These are phyloP conservation scores for Raffaelea arxii DNA, from an alignment of 2,329 filamentous ascomycete genomes.

Conservation along the genomic window DNA sequence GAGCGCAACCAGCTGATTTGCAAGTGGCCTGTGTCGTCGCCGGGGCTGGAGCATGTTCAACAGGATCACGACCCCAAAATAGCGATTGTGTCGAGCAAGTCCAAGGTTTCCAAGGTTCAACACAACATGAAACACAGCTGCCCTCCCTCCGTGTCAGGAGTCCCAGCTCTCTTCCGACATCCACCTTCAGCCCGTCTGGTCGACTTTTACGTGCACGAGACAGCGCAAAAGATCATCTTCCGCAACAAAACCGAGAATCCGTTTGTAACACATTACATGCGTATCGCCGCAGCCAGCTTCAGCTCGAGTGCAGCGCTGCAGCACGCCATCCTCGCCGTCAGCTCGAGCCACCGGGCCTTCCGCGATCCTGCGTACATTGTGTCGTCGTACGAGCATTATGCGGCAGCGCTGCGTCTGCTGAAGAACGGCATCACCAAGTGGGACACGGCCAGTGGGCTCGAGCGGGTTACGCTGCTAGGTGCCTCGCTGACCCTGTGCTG, in stretches of 20 bases:
- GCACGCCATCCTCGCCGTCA: background rate
- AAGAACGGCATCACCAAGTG: background rate
- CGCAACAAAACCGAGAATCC: background rate
- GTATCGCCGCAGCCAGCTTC: background rate
- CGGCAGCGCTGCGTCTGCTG: background rate
- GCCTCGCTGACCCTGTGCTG: background rate
- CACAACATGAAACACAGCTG: background rate
- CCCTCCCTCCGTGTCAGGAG: background rate
- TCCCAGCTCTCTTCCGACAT: background rate
- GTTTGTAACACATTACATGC: background rate
- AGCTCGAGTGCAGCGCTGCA: background rate
- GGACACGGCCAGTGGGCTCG: background rate
- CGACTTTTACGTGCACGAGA: background rate
- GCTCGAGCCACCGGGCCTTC: background rate
- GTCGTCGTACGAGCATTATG: background rate
- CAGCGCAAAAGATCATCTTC: background rate
- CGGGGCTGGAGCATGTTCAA: background rate
- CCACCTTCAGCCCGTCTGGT: background rate
- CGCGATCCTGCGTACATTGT: background rate
- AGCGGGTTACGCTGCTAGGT: background rate
- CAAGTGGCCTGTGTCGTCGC: background rate
- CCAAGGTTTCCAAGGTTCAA: background rate
- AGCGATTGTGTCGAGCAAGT: background rate
- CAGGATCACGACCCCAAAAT: background rate
- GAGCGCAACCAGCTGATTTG: background rate